Evolutionary conservation across 257 asterid species (phyloP).

Genomic region (Perilla frutescens): DNA sequence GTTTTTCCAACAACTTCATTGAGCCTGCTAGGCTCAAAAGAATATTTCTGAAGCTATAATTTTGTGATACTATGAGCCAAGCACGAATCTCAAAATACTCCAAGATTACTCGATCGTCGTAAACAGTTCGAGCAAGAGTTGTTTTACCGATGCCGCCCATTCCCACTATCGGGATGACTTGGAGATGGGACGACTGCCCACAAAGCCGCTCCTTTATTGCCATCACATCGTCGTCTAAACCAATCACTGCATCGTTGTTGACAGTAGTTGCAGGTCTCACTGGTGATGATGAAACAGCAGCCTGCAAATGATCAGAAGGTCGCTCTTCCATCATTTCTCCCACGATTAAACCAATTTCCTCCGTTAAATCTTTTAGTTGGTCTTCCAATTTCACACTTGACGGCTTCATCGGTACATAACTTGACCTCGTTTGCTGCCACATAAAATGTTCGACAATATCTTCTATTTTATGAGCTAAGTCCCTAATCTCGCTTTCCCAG

Average conservation of each 20-base stretch:
- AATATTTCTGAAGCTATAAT: too few species aligned
- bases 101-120: neutral
- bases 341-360: neutral
- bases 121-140: slow-evolving; percentile 17
- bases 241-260: too few species aligned
- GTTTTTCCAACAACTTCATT: neutral
- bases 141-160: too few species aligned
- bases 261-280: neutral
- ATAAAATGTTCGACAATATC: neutral
- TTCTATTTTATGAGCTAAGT: too few species aligned
- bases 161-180: slow-evolving; percentile 17
- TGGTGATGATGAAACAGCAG: slow-evolving; percentile 4
- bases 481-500: neutral
- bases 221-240: slow-evolving; percentile 7
- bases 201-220: slow-evolving; percentile 6
- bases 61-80: too few species aligned
- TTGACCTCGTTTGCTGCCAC: neutral
- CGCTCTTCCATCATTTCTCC: neutral
- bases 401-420: too few species aligned
- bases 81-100: slow-evolving; percentile 8
- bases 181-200: slow-evolving; percentile 6
- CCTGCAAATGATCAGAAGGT: too few species aligned
- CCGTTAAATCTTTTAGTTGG: neutral
- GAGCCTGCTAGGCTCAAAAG: too few species aligned
- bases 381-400: neutral